Percentiles rank a stretch among this genome's conserved stretches.
These are phyloP conservation scores for Phytophthora tubulina DNA, from an alignment of 352 stramenopile genomes.

Conservation along the genomic window DNA sequence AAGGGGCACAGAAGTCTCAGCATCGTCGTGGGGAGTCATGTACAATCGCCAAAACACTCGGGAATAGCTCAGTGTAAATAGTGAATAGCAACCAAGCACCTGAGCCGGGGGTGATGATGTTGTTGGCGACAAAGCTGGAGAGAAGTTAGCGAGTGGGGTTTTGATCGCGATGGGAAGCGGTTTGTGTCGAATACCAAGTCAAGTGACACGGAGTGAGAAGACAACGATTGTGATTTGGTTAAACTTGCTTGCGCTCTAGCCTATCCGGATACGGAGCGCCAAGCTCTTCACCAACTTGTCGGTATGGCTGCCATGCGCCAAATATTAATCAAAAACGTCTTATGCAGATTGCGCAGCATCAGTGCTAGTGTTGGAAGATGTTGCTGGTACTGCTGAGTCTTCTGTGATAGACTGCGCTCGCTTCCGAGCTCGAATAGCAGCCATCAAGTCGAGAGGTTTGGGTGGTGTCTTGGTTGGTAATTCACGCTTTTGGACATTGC, in stretches of 20 bases:
- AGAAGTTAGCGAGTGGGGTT: slow-evolving; percentile 15
- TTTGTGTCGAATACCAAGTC: slow-evolving; percentile 24
- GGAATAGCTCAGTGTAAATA: slow-evolving; percentile 39
- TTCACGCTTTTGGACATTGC: neutral
- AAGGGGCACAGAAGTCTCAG: slow-evolving; percentile 17
- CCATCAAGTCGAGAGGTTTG: slow-evolving; percentile 61
- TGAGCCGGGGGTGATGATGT: slow-evolving; percentile 10
- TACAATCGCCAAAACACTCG: slow-evolving; percentile 24
- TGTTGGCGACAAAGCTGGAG: slow-evolving; percentile 15
- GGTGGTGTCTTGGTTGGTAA: neutral
- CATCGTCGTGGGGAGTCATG: slow-evolving; percentile 10
- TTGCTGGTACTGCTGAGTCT: neutral
- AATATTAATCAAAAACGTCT: slow-evolving; percentile 1
- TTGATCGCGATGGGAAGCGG: slow-evolving; percentile 18
- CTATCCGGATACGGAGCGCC: slow-evolving; percentile 1
- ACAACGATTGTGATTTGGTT: slow-evolving; percentile 22
- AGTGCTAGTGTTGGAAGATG: neutral
- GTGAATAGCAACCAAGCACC: slow-evolving; percentile 35
- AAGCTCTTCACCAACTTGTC: neutral
- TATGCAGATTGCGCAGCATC: slow-evolving; percentile 21
- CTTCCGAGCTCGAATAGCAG: slow-evolving; percentile 71
- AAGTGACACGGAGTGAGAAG: slow-evolving; percentile 34
- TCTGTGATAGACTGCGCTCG: slow-evolving; percentile 25
- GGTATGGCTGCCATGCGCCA: neutral
- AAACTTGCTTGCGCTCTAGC: slow-evolving; percentile 16